phyloP scores from a whole-genome alignment of 140 eudicot genomes.

The Bidens hawaiensis region DNA sequence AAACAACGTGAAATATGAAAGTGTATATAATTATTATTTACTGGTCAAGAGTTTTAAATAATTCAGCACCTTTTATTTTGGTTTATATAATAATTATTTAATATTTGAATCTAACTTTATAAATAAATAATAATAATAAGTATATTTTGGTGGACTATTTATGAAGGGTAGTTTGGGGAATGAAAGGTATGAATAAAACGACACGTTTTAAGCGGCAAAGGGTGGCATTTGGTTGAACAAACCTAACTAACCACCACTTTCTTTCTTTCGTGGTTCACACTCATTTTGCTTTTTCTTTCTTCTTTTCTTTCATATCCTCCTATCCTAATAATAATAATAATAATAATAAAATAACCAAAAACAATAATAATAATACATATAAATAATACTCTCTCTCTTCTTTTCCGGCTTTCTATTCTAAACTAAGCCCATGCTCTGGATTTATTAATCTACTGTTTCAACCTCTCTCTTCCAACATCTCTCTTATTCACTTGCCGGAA shows the following conservation, averaged over 20 bases:
- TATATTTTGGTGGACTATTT: not conserved
- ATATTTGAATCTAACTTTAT: not conserved
- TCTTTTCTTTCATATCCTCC: not conserved
- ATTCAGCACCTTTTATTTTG: not conserved
- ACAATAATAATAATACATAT: slow-evolving; percentile 35
- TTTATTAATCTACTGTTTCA: slow-evolving; percentile 51
- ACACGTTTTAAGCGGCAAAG: slow-evolving; percentile 61
- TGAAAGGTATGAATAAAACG: slow-evolving; percentile 28
- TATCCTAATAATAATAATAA: not conserved
- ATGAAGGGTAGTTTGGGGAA: slow-evolving; percentile 32
- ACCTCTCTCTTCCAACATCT: no score
- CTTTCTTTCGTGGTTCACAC: slow-evolving; percentile 63
- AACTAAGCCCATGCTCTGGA: slow-evolving; percentile 37
- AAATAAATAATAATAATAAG: not conserved
- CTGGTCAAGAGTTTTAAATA: no score
- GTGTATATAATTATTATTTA: no score
- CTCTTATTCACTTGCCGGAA: slow-evolving; percentile 25
- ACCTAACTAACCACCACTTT: slow-evolving; percentile 84
- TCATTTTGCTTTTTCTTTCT: slow-evolving; percentile 29
- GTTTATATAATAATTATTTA: no score
- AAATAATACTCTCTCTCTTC: slow-evolving; percentile 44
- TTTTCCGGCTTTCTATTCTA: slow-evolving; percentile 56
- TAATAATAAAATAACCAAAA: not conserved
- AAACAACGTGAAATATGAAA: not conserved
- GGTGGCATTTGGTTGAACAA: slow-evolving; percentile 92